A percentile compares a stretch with the other conserved stretches of the same genome.
These are phyloP conservation scores for Boletus semigastroideus DNA, from an alignment of 1,284 basidiomycete genomes.

Conservation along the genomic window DNA sequence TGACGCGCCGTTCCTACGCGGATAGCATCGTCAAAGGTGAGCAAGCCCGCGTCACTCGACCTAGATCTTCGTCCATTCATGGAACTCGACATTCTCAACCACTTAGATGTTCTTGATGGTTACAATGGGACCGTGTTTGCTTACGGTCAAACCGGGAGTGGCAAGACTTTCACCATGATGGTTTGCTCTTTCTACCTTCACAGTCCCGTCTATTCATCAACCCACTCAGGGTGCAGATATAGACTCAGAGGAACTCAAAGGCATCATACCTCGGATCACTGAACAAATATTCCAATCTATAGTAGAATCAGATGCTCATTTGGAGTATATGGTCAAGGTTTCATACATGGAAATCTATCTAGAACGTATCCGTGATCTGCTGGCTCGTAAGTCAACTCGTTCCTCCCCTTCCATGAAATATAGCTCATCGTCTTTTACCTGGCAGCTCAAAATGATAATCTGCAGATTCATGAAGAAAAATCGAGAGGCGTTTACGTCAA, in stretches of 20 bases:
- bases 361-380: conserved; percentile 93
- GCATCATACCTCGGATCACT: conserved; percentile 97
- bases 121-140: conserved; percentile 99
- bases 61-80: conserved; percentile 2
- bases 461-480: conserved; percentile 99
- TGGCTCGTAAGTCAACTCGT: conserved; percentile 75
- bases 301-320: conserved; percentile 89
- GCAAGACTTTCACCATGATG: conserved; percentile 99
- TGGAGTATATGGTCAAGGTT: conserved; percentile 99
- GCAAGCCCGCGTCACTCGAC: conserved; percentile 12
- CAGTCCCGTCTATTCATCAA: conserved; percentile 13
- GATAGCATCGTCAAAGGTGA: conserved; percentile 76
- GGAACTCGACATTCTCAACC: conserved; percentile 3
- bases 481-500: conserved; percentile 98
- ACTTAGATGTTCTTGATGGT: conserved; percentile 92
- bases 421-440: conserved; percentile 3
- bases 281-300: conserved; percentile 99
- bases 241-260: conserved; percentile 87
- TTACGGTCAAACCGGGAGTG: conserved; percentile 98
- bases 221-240: conserved; percentile 87
- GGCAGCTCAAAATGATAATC: conserved; percentile 95
- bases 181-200: conserved; percentile 40
- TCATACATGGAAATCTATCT: conserved; percentile 99
- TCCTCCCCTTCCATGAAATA: background rate
- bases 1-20: conserved; percentile 17